A percentile compares a stretch with the other conserved stretches of the same genome.
These are phyloP conservation scores for Punica granatum DNA, from an alignment of 345 rosid species.

Conservation along the genomic window DNA sequence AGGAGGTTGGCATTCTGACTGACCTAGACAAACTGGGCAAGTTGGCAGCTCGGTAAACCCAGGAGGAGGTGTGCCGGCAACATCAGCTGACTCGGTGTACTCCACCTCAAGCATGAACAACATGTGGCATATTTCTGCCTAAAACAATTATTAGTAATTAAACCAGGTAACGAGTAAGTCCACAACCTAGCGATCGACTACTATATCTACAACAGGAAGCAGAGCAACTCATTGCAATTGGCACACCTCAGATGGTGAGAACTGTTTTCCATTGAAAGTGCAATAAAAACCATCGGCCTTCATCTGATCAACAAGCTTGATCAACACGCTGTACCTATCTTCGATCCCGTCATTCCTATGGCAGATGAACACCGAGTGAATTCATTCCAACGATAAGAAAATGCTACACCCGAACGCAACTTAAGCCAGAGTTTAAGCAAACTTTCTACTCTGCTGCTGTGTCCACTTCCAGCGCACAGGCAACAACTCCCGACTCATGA, in stretches of 20 bases:
- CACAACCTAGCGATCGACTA: not conserved
- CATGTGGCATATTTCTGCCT: slow-evolving; percentile 92
- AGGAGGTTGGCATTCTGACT: slow-evolving; percentile 6
- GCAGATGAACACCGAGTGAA: not conserved
- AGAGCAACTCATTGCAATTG: not conserved
- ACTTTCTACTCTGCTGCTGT: no score
- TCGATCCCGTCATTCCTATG: slow-evolving; percentile 86
- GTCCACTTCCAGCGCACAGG: no score
- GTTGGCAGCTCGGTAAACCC: slow-evolving; percentile 81
- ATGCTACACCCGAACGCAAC: no score
- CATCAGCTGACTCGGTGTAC: slow-evolving; percentile 51
- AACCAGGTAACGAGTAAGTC: not conserved
- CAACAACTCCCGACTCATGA: no score
- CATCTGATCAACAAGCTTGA: slow-evolving; percentile 49
- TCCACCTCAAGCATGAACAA: slow-evolving; percentile 58
- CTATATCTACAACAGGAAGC: not conserved
- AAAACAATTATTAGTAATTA: slow-evolving; percentile 8
- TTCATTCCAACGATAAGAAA: not conserved
- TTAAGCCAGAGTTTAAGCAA: no score
- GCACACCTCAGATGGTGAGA: slow-evolving; percentile 71
- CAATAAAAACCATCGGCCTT: slow-evolving; percentile 54
- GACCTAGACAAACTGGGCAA: slow-evolving; percentile 89
- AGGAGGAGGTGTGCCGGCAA: slow-evolving; percentile 52
- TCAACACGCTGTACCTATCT: slow-evolving; percentile 75
- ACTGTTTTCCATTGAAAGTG: slow-evolving; percentile 55